Conservation (phyloP, 2,329 filamentous ascomycete species). For the Botrytis squamosa region DNA sequence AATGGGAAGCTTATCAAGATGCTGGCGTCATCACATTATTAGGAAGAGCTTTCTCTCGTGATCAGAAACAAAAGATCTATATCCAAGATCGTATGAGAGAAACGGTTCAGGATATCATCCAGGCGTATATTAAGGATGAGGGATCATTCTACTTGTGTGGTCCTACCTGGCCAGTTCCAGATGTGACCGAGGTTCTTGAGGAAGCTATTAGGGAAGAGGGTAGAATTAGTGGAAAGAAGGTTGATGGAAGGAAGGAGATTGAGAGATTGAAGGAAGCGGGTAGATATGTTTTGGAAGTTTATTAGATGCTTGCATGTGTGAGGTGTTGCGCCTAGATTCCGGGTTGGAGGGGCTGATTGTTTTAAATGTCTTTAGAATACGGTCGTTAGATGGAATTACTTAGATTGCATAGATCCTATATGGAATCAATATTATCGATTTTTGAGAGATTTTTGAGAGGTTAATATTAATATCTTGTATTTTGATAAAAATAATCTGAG, state of each 20-base stretch:
- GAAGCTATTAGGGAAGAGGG: conserved; percentile 83
- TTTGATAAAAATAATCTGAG: too few relatives aligned
- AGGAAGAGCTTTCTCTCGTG: conserved; percentile 90
- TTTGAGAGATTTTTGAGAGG: not conserved
- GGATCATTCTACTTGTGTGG: conserved; percentile 97
- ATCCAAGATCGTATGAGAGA: conserved; percentile 98
- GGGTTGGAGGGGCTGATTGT: not conserved
- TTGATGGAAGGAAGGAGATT: conserved; percentile 86
- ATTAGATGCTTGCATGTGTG: conserved; percentile 50
- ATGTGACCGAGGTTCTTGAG: conserved; percentile 90
- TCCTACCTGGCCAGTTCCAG: conserved; percentile 96
- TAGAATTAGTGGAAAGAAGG: conserved; percentile 69
- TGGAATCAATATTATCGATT: not conserved
- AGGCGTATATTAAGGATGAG: conserved; percentile 83
- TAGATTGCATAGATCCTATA: not conserved
- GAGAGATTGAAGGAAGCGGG: conserved; percentile 94
- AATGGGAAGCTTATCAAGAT: conserved; percentile 97
- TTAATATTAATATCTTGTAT: too few relatives aligned
- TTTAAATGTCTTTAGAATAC: not conserved
- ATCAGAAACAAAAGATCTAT: conserved; percentile 98
- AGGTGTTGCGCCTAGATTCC: not conserved
- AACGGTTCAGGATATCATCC: conserved; percentile 75
- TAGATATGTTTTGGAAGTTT: conserved; percentile 94
- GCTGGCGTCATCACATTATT: conserved; percentile 93
- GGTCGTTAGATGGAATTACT: conserved; percentile 4